A percentile compares a stretch with the other conserved stretches of the same genome.
These are phyloP conservation scores for Trichoderma sp. DNA, from an alignment of 2,329 filamentous ascomycete genomes.

Conservation along the genomic window DNA sequence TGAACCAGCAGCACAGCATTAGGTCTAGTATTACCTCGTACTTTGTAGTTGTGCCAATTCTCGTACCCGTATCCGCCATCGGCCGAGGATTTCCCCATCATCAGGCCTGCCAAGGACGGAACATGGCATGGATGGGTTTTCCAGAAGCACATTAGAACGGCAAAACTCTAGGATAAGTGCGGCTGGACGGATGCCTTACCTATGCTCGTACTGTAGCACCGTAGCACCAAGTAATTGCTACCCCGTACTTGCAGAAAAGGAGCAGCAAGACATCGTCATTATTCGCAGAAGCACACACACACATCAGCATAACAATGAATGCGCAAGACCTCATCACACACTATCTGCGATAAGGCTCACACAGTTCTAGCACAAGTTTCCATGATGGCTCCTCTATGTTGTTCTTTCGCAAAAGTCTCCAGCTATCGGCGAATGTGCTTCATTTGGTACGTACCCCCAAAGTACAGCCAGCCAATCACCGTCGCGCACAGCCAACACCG, in stretches of 20 bases:
- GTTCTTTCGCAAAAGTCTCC: too few relatives aligned
- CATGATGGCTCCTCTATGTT: too few relatives aligned
- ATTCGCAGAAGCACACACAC: background rate
- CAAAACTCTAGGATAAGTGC: background rate
- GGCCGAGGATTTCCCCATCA: background rate
- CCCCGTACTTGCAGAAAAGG: background rate
- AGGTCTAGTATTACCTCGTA: background rate
- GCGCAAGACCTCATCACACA: background rate
- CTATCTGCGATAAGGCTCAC: background rate
- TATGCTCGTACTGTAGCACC: background rate
- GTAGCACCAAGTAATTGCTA: background rate
- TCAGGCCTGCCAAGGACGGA: background rate
- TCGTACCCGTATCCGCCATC: background rate
- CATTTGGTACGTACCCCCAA: background rate
- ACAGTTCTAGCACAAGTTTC: background rate
- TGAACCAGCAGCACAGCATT: background rate
- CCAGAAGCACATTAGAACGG: background rate
- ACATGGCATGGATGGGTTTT: background rate
- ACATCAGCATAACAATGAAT: background rate
- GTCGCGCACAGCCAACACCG: background rate
- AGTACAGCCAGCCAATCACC: background rate
- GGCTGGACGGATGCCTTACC: background rate
- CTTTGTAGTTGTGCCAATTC: too few relatives aligned
- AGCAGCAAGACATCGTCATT: background rate
- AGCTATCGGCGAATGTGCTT: too few relatives aligned